Conservation (phyloP, 2,329 filamentous ascomycete genomes). For the Raffaelea ambrosiae region DNA sequence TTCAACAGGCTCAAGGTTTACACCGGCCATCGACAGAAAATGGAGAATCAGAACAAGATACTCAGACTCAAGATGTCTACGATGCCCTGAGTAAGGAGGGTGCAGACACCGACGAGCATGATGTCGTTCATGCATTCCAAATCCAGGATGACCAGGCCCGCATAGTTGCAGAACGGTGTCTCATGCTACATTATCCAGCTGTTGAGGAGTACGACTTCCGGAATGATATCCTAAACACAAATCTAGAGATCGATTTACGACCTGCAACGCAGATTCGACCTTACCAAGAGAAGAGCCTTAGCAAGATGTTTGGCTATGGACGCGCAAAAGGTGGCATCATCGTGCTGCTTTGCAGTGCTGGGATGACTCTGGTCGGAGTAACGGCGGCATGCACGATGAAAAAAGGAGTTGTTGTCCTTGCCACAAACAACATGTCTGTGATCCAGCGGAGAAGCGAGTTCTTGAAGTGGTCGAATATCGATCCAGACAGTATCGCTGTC, state of each 20-base stretch:
- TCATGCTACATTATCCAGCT: slow-evolving; percentile 77
- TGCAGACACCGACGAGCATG: slow-evolving; percentile 75
- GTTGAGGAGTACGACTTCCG: slow-evolving; percentile 97
- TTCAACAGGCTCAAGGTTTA: slow-evolving; percentile 57
- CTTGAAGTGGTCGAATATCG: slow-evolving; percentile 93
- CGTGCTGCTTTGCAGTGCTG: slow-evolving; percentile 89
- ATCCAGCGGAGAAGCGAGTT: slow-evolving; percentile 97
- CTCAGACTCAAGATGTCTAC: slow-evolving; percentile 40
- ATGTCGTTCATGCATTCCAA: slow-evolving; percentile 75
- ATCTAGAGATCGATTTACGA: slow-evolving; percentile 85
- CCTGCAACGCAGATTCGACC: slow-evolving; percentile 84
- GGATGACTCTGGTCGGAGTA: slow-evolving; percentile 96
- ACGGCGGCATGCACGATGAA: slow-evolving; percentile 97
- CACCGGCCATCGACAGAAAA: not conserved
- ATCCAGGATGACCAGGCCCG: slow-evolving; percentile 78
- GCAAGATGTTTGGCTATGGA: slow-evolving; percentile 99
- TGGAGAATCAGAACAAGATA: slow-evolving; percentile 18
- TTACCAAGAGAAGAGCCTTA: slow-evolving; percentile 95
- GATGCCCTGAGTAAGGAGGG: slow-evolving; percentile 44
- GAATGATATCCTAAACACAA: slow-evolving; percentile 81
- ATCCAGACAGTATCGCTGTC: slow-evolving; percentile 84
- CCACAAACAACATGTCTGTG: slow-evolving; percentile 95
- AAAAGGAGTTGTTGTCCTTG: slow-evolving; percentile 90
- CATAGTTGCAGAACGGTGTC: slow-evolving; percentile 78
- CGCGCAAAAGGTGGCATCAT: slow-evolving; percentile 96